These are phyloP conservation scores for Aspergillus fischeri DNA, from an alignment of 2,329 filamentous ascomycete genomes.

Conservation along the genomic window DNA sequence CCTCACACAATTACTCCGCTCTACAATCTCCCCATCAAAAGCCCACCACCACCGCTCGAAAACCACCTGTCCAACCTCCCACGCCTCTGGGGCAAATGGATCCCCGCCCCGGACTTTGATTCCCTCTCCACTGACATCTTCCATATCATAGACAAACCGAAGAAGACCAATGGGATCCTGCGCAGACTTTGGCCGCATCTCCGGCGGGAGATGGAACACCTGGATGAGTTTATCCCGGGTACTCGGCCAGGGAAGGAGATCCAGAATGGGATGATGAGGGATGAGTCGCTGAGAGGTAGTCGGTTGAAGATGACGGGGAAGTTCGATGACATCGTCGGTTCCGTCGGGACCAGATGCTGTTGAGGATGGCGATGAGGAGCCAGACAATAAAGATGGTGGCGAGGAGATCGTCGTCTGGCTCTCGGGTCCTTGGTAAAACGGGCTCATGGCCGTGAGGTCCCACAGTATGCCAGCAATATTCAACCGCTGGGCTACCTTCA, in stretches of 20 bases:
- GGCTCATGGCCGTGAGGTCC: constrained; percentile 46
- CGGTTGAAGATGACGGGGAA: constrained; percentile 50
- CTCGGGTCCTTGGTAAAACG: constrained; percentile 37
- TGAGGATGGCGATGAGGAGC: constrained; percentile 15
- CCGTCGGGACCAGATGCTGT: constrained; percentile 19
- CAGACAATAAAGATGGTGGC: constrained; percentile 5
- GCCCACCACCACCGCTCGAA: constrained; percentile 61
- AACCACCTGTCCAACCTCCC: constrained; percentile 57
- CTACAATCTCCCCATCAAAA: constrained; percentile 52
- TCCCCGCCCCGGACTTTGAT: constrained; percentile 49
- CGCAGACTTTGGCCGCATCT: constrained; percentile 46
- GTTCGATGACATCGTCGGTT: constrained; percentile 20
- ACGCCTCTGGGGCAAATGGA: constrained; percentile 47
- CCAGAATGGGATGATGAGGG: constrained; percentile 56
- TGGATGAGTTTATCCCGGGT: constrained; percentile 52
- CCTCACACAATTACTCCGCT: constrained; percentile 52
- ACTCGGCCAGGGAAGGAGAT: constrained; percentile 56
- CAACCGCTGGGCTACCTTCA: constrained; percentile 48
- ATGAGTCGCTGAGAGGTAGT: constrained; percentile 48
- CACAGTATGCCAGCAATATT: constrained; percentile 43
- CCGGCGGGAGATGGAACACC: constrained; percentile 48
- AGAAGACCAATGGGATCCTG: constrained; percentile 47
- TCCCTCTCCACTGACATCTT: constrained; percentile 51
- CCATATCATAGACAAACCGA: constrained; percentile 55
- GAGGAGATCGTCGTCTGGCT: not conserved